Conservation (phyloP, 2,329 filamentous ascomycete genomes). For the Aspergillus carbonarius region DNA sequence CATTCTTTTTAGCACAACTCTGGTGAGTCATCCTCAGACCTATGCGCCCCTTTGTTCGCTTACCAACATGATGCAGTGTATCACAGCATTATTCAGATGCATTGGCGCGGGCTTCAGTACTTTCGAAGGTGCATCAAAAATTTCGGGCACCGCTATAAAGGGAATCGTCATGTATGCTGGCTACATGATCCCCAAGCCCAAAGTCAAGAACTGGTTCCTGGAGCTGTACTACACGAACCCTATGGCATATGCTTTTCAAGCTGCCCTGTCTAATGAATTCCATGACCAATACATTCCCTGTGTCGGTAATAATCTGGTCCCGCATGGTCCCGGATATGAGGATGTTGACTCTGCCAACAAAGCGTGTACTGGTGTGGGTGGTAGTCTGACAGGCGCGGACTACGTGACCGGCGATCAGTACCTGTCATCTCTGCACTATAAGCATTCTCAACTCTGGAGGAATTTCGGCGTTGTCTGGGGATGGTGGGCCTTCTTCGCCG, state of each 20-base stretch:
- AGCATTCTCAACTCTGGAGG: constrained; percentile 53
- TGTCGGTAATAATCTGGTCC: constrained; percentile 30
- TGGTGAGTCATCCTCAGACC: constrained; percentile 38
- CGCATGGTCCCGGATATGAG: constrained; percentile 27
- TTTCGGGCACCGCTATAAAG: constrained; percentile 33
- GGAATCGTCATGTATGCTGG: constrained; percentile 37
- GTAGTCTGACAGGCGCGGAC: constrained; percentile 50
- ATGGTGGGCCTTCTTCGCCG: constrained; percentile 60
- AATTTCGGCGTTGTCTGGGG: constrained; percentile 62
- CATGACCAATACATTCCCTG: constrained; percentile 29
- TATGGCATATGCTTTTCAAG: constrained; percentile 33
- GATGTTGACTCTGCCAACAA: constrained; percentile 19
- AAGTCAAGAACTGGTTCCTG: constrained; percentile 53
- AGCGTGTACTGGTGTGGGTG: constrained; percentile 58
- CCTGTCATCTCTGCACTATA: constrained; percentile 54
- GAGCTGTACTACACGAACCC: constrained; percentile 35
- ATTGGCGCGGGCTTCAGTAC: constrained; percentile 54
- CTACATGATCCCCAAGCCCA: constrained; percentile 42
- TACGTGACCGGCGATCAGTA: constrained; percentile 58
- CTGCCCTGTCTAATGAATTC: constrained; percentile 32
- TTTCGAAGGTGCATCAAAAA: constrained; percentile 58
- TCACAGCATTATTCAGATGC: constrained; percentile 57
- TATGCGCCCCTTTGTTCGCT: constrained; percentile 6
- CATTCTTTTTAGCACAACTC: constrained; percentile 48
- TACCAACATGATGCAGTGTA: constrained; percentile 33